Conservation (phyloP, 108 stramenopile genomes). For the Nannochloropsis granulata region DNA sequence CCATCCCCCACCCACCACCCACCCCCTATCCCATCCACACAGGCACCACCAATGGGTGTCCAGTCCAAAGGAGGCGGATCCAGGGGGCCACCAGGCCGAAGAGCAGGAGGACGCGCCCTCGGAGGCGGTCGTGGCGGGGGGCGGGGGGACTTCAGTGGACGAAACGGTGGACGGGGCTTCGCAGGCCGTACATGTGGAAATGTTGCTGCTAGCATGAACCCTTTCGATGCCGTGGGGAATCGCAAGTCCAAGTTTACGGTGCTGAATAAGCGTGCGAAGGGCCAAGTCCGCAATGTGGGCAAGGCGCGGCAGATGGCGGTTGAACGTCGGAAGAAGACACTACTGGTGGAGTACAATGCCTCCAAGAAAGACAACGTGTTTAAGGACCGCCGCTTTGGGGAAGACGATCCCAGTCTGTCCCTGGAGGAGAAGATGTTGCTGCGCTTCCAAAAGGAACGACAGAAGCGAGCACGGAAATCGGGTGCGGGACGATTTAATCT, state of each 20-base stretch:
- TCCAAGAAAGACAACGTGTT: conserved; percentile 33
- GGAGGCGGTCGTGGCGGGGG: too few relatives aligned
- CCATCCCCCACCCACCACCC: too few relatives aligned
- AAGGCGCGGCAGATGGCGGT: conserved; percentile 31
- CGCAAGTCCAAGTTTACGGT: conserved; percentile 22
- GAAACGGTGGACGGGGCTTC: too few relatives aligned
- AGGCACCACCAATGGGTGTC: too few relatives aligned
- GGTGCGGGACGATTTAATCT: conserved; percentile 21
- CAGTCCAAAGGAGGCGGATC: too few relatives aligned
- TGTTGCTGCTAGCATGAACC: background rate
- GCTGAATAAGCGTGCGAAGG: conserved; percentile 38
- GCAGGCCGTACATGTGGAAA: too few relatives aligned
- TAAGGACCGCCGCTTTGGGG: conserved; percentile 38
- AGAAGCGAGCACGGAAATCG: conserved; percentile 17
- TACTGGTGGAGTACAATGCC: conserved; percentile 29
- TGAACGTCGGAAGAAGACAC: conserved; percentile 35
- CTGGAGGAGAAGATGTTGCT: conserved; percentile 42
- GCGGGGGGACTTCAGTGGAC: too few relatives aligned
- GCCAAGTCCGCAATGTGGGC: conserved; percentile 39
- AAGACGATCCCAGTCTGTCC: conserved; percentile 19
- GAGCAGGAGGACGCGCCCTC: too few relatives aligned
- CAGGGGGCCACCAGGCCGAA: too few relatives aligned
- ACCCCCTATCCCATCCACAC: too few relatives aligned
- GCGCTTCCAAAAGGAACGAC: conserved; percentile 36
- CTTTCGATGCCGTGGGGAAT: conserved; percentile 17